Evolutionary conservation across 495 filamentous ascomycete genomes (phyloP).

Genomic region (Oidiodendron maius): DNA sequence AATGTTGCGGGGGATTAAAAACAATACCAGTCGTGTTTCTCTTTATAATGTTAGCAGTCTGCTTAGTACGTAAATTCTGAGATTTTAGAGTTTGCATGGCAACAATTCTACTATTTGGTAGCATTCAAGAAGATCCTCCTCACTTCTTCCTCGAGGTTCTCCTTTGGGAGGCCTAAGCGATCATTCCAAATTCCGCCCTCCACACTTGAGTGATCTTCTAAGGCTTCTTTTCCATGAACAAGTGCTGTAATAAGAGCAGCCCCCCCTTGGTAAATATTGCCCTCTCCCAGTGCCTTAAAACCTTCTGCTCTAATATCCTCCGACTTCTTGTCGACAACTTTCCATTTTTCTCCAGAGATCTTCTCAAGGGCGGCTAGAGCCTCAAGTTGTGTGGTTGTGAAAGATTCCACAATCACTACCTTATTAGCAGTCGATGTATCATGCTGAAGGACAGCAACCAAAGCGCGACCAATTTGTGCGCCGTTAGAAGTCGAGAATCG

Average conservation of each 20-base stretch:
- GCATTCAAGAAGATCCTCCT: slow-evolving; percentile 1
- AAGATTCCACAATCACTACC: slow-evolving; percentile 42
- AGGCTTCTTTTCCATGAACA: slow-evolving; percentile 11
- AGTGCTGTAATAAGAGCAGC: slow-evolving; percentile 5
- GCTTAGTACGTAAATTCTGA: no score
- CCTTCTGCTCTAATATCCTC: slow-evolving; percentile 9
- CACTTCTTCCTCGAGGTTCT: slow-evolving; percentile 7
- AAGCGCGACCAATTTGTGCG: slow-evolving; percentile 29
- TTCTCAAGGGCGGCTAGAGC: slow-evolving; percentile 44
- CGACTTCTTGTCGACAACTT: slow-evolving; percentile 20
- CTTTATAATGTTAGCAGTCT: no score
- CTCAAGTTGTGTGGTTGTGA: slow-evolving; percentile 48
- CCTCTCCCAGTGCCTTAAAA: slow-evolving; percentile 3
- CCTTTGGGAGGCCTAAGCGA: slow-evolving; percentile 6
- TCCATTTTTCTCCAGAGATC: slow-evolving; percentile 35
- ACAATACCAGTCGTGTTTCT: no score
- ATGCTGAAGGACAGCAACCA: slow-evolving; percentile 35
- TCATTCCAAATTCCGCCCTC: slow-evolving; percentile 16
- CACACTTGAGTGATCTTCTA: slow-evolving; percentile 13
- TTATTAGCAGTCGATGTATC: slow-evolving; percentile 43
- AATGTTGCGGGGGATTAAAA: no score
- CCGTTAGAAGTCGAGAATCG: slow-evolving; percentile 35
- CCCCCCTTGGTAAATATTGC: slow-evolving; percentile 6
- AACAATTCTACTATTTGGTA: not conserved
- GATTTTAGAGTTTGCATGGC: not conserved